A percentile compares a stretch with the other conserved stretches of the same genome.
Evolutionary conservation across 1,284 basidiomycete genomes (phyloP).

Genomic region (Heliocybe sulcata): DNA sequence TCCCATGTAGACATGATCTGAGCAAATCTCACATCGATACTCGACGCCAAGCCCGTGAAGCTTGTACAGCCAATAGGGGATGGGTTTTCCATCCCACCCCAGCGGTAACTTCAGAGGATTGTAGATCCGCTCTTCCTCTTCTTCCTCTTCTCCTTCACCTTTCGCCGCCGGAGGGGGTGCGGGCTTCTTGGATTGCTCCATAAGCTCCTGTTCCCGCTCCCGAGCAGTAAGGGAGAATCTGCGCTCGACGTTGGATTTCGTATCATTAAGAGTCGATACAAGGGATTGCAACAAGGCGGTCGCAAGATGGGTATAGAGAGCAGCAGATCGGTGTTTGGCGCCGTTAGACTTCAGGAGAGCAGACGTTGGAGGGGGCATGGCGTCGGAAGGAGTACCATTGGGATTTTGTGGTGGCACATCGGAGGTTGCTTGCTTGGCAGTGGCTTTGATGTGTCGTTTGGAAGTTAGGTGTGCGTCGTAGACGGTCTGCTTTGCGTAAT

Average conservation of each 20-base stretch:
- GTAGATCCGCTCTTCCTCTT: constrained; percentile 93
- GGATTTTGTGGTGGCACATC: constrained; percentile 49
- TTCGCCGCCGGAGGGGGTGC: constrained; percentile 43
- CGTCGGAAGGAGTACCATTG: constrained; percentile 42
- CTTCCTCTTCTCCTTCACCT: constrained; percentile 71
- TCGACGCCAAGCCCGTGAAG: constrained; percentile 96
- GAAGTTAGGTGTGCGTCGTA: constrained; percentile 95
- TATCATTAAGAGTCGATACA: constrained; percentile 71
- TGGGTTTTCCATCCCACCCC: constrained; percentile 98
- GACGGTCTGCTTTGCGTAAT: constrained; percentile 95
- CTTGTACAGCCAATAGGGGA: constrained; percentile 99
- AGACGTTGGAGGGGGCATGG: constrained; percentile 24
- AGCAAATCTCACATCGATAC: constrained; percentile 98
- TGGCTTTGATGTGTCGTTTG: constrained; percentile 91
- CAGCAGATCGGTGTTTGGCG: constrained; percentile 61
- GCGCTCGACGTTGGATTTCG: constrained; percentile 94
- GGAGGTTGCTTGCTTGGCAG: constrained; percentile 60
- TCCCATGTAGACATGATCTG: constrained; percentile 93
- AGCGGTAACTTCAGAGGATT: constrained; percentile 97
- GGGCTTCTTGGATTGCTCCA: constrained; percentile 75
- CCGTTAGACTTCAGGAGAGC: constrained; percentile 17
- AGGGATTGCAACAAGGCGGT: constrained; percentile 63
- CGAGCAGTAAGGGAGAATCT: constrained; percentile 93
- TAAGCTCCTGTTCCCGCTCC: constrained; percentile 89
- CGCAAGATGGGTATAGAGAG: constrained; percentile 67